Conservation (phyloP, 2,329 filamentous ascomycete species). For the Arthrobotrys megalospora region DNA sequence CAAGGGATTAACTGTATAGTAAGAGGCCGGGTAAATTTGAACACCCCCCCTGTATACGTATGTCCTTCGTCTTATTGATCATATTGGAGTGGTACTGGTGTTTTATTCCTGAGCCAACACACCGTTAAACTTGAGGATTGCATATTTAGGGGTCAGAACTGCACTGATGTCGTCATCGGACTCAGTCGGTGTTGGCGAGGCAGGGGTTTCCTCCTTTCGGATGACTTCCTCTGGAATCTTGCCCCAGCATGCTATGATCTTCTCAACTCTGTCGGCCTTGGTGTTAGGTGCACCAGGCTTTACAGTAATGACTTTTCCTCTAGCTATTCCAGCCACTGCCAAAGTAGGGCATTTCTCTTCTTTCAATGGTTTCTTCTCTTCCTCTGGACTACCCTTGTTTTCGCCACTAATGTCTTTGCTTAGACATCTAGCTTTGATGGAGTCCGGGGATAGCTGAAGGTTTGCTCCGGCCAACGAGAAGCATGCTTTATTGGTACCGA, state of each 20-base stretch:
- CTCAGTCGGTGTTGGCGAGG: too few species aligned
- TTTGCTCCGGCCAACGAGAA: constrained; percentile 17
- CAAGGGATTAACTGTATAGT: too few species aligned
- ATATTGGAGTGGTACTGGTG: too few species aligned
- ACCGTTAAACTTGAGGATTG: too few species aligned
- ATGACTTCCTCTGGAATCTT: neutral
- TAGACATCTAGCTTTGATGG: constrained; percentile 35
- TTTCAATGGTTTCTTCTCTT: constrained; percentile 28
- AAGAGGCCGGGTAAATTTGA: too few species aligned
- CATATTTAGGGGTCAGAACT: too few species aligned
- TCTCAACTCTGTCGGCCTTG: neutral
- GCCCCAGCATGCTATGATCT: constrained; percentile 27
- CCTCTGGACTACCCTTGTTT: constrained; percentile 17
- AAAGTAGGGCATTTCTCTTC: constrained; percentile 27
- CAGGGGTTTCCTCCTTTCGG: too few species aligned
- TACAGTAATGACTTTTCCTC: constrained; percentile 6
- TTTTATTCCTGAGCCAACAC: too few species aligned
- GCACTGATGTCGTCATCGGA: too few species aligned
- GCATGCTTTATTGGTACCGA: constrained; percentile 16
- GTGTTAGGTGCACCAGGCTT: neutral
- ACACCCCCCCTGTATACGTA: too few species aligned
- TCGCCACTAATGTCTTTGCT: constrained; percentile 40
- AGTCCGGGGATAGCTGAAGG: constrained; percentile 2
- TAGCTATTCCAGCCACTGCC: neutral
- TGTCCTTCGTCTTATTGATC: too few species aligned